Percentiles rank a stretch among this genome's conserved stretches.
phyloP scores from a whole-genome alignment of 2,329 filamentous ascomycete genomes.

The Stagonosporopsis rhizophila region DNA sequence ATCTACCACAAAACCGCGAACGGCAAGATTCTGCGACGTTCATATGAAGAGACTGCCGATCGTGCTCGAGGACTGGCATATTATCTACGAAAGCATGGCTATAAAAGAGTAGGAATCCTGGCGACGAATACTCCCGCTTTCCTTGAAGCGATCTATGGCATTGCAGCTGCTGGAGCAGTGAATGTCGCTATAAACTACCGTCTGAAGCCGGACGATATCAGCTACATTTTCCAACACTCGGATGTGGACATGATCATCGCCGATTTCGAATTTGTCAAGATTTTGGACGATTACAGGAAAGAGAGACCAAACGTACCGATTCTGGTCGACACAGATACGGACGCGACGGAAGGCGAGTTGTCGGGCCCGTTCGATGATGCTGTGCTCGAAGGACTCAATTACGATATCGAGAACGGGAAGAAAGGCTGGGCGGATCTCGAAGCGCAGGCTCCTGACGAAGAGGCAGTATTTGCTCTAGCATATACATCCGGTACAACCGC shows the following conservation, averaged over 20 bases:
- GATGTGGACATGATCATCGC: slow-evolving; percentile 88
- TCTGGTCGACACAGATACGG: slow-evolving; percentile 85
- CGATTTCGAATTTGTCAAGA: slow-evolving; percentile 76
- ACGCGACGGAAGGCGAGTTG: slow-evolving; percentile 74
- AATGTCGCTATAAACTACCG: slow-evolving; percentile 77
- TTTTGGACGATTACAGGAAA: slow-evolving; percentile 72
- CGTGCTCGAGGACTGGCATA: slow-evolving; percentile 88
- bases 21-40: slow-evolving; percentile 73
- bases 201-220: slow-evolving; percentile 82
- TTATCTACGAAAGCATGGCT: slow-evolving; percentile 76
- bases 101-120: slow-evolving; percentile 82
- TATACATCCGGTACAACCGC: slow-evolving; percentile 96
- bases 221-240: slow-evolving; percentile 87
- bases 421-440: slow-evolving; percentile 81
- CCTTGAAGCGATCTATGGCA: slow-evolving; percentile 86
- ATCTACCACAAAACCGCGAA: slow-evolving; percentile 87
- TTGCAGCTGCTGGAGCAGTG: slow-evolving; percentile 80
- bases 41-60: slow-evolving; percentile 83
- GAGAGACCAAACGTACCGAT: slow-evolving; percentile 70
- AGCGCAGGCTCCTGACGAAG: slow-evolving; percentile 74
- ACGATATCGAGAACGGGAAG: slow-evolving; percentile 70
- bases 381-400: slow-evolving; percentile 77
- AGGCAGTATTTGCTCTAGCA: slow-evolving; percentile 82
- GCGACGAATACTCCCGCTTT: slow-evolving; percentile 95
- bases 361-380: slow-evolving; percentile 84